Conservation (phyloP, 2,329 filamentous ascomycete species). For the Chaetomium strumarium region DNA sequence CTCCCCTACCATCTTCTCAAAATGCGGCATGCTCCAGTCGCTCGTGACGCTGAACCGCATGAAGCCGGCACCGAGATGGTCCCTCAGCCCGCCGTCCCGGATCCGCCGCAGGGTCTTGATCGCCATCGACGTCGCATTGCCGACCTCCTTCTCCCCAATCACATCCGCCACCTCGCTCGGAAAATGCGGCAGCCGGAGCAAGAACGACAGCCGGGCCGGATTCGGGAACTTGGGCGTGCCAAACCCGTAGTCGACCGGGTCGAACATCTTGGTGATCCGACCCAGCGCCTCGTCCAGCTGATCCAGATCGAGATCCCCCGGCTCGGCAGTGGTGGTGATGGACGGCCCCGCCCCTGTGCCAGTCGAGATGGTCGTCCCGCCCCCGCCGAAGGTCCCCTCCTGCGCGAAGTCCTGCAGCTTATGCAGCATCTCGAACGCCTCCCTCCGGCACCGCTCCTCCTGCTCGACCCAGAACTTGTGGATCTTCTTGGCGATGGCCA, state of each 20-base stretch:
- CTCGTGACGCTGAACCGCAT: conserved; percentile 79
- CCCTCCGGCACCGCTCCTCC: conserved; percentile 73
- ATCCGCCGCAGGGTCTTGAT: conserved; percentile 75
- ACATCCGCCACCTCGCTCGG: conserved; percentile 72
- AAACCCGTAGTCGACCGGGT: conserved; percentile 74
- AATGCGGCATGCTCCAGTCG: conserved; percentile 92
- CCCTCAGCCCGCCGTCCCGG: conserved; percentile 47
- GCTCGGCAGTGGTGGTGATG: conserved; percentile 26
- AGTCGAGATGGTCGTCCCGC: conserved; percentile 17
- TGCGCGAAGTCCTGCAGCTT: conserved; percentile 84
- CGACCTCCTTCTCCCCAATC: conserved; percentile 76
- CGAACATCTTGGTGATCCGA: conserved; percentile 75
- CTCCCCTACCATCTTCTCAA: conserved; percentile 95
- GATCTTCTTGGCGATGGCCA: conserved; percentile 77
- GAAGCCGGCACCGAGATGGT: conserved; percentile 53
- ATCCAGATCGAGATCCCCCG: conserved; percentile 69
- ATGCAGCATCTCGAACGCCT: conserved; percentile 73
- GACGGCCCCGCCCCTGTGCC: background rate
- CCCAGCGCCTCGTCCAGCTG: conserved; percentile 84
- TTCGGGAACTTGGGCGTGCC: conserved; percentile 87
- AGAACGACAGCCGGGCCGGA: conserved; percentile 74
- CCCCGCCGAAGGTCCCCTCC: conserved; percentile 66
- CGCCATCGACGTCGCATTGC: conserved; percentile 70
- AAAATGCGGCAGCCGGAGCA: conserved; percentile 68
- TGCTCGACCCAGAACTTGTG: conserved; percentile 72